These are phyloP conservation scores for Rhododendron kiyosumense DNA, from an alignment of 148 eudicot genomes.

Conservation along the genomic window DNA sequence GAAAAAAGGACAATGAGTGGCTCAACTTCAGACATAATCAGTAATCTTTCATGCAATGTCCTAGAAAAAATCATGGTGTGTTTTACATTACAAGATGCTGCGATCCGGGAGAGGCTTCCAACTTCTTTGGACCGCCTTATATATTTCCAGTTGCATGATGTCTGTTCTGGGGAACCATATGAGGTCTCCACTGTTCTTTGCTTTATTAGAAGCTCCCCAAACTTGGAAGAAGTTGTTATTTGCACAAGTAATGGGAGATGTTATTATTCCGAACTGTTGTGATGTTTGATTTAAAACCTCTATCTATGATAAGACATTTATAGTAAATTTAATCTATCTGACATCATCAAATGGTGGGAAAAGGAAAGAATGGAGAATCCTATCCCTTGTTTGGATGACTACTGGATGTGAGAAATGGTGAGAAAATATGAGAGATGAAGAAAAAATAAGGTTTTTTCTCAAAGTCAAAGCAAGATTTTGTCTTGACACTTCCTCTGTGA, in stretches of 20 bases:
- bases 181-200: neutral
- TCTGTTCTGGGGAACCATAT: neutral
- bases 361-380: neutral
- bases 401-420: neutral
- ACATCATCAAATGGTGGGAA: neutral
- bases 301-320: neutral
- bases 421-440: neutral
- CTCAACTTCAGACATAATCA: no score
- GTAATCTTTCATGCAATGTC: no score
- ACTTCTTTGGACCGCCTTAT: neutral
- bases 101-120: neutral
- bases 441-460: neutral
- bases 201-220: neutral
- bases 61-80: neutral
- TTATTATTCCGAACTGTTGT: neutral
- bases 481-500: no score
- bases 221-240: neutral
- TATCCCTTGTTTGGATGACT: neutral
- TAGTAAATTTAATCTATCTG: no score
- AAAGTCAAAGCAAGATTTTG: no score
- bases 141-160: neutral
- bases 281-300: neutral
- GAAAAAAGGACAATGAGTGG: no score
- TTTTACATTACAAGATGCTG: constrained; percentile 11
- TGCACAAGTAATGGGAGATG: neutral